Percentiles rank a stretch among this genome's conserved stretches.
Conservation (phyloP, 2,329 filamentous ascomycete genomes). For the Mycosphaerella arachidis region DNA sequence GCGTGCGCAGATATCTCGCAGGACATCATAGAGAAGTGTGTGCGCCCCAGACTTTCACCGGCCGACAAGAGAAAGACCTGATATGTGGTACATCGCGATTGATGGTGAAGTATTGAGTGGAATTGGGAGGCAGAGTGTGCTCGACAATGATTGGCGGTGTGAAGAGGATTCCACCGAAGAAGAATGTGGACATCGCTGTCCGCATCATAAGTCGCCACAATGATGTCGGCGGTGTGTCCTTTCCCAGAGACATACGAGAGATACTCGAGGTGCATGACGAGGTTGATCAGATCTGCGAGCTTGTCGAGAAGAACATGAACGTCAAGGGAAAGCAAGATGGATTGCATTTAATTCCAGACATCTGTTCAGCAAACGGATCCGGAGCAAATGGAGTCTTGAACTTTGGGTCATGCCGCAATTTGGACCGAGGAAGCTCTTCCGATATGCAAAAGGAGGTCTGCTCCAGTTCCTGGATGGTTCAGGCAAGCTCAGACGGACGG, state of each 20-base stretch:
- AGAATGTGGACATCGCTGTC: conserved; percentile 10
- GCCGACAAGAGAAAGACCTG: too few species aligned
- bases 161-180: background rate
- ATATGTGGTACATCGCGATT: too few species aligned
- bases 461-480: conserved; percentile 6
- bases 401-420: conserved; percentile 15
- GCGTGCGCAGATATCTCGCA: too few species aligned
- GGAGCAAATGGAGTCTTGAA: conserved; percentile 3
- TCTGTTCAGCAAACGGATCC: background rate
- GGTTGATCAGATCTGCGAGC: conserved; percentile 1
- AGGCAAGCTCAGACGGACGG: background rate
- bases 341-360: background rate
- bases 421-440: conserved; percentile 7
- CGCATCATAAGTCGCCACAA: conserved; percentile 5
- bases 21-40: too few species aligned
- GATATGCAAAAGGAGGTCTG: conserved; percentile 1
- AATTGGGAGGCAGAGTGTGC: too few species aligned
- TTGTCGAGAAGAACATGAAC: conserved; percentile 3
- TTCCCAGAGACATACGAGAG: conserved; percentile 7
- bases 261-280: conserved; percentile 1
- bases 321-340: conserved; percentile 2
- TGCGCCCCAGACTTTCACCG: too few species aligned
- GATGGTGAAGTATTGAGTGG: too few species aligned
- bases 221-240: background rate
- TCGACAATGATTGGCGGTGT: too few species aligned